phyloP scores from a whole-genome alignment of 805 yeast species.

The Schwanniomyces polymorphus region DNA sequence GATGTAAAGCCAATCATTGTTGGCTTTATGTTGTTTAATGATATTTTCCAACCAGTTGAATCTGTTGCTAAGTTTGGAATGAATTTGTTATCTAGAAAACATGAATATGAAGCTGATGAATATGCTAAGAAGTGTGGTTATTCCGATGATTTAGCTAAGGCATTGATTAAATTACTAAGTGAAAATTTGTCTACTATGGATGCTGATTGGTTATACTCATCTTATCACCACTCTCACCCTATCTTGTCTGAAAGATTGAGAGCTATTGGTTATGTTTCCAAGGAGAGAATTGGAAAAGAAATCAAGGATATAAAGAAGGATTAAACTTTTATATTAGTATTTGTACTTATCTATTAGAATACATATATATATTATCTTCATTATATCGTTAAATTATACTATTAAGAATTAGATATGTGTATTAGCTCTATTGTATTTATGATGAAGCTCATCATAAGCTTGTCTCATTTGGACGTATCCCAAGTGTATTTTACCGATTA shows the following conservation, averaged over 20 bases:
- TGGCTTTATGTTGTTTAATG: conserved; percentile 80
- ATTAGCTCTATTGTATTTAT: not conserved
- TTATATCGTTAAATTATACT: not conserved
- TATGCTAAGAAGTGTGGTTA: conserved; percentile 78
- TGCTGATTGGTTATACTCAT: conserved; percentile 86
- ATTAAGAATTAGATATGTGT: not conserved
- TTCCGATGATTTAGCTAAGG: conserved; percentile 61
- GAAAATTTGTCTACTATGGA: conserved; percentile 84
- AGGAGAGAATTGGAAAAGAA: conserved; percentile 31
- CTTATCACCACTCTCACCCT: conserved; percentile 91
- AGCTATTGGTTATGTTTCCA: conserved; percentile 60
- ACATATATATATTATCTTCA: not conserved
- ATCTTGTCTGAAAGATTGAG: conserved; percentile 83
- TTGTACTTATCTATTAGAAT: not conserved
- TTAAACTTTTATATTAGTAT: not conserved
- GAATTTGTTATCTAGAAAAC: conserved; percentile 76
- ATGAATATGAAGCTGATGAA: conserved; percentile 92
- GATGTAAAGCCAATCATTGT: conserved; percentile 67
- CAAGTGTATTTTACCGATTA: conserved; percentile 81
- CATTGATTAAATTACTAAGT: conserved; percentile 73
- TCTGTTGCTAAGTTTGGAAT: conserved; percentile 62
- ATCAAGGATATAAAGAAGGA: conserved; percentile 1
- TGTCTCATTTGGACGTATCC: conserved; percentile 78
- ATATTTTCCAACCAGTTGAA: conserved; percentile 76
- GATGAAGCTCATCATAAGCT: conserved; percentile 17